Conservation (phyloP, 768 basidiomycete species). For the Mycena chlorophos region DNA sequence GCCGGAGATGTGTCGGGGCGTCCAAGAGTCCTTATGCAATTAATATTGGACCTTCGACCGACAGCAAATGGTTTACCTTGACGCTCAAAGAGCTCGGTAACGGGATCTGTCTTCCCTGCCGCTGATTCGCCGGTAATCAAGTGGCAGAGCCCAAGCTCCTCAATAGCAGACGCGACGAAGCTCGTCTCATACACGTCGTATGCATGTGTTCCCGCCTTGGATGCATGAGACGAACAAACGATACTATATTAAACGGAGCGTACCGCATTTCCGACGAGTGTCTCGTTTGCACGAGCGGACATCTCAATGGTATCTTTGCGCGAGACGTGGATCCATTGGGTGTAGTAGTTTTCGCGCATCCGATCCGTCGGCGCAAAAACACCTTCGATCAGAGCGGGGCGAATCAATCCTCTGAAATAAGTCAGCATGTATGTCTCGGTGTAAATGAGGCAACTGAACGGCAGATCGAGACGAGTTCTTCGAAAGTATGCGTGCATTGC, state of each 20-base stretch:
- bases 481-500: neutral
- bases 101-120: neutral
- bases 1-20: neutral
- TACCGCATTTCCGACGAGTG: neutral
- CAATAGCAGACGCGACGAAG: neutral
- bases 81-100: neutral
- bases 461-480: neutral
- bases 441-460: neutral
- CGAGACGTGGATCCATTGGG: neutral
- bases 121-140: neutral
- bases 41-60: neutral
- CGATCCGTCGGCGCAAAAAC: neutral
- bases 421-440: neutral
- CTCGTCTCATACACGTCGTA: neutral
- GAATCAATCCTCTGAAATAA: neutral
- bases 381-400: neutral
- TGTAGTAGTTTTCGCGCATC: neutral
- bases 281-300: neutral
- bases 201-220: no score
- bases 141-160: neutral
- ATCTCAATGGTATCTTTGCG: neutral
- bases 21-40: neutral
- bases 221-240: no score
- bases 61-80: neutral
- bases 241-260: neutral